Percentiles rank a stretch among this genome's conserved stretches.
These are phyloP conservation scores for Multifurca ochricompacta DNA, from an alignment of 768 basidiomycete genomes.

Conservation along the genomic window DNA sequence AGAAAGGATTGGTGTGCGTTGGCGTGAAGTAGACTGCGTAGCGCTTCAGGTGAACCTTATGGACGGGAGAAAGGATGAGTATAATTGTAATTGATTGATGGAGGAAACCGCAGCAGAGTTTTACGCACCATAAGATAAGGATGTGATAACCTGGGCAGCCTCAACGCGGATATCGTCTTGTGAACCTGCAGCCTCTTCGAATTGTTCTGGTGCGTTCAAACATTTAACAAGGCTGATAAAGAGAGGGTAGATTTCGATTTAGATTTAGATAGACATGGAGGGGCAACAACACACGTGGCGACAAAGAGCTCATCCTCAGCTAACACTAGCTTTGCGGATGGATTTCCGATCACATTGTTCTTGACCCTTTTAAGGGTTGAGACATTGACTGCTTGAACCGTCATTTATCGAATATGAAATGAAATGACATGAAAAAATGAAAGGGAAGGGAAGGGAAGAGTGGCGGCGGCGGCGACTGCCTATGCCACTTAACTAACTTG, in stretches of 20 bases:
- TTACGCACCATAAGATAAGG: slow-evolving; percentile 57
- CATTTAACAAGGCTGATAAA: slow-evolving; percentile 52
- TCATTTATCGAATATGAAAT: slow-evolving; percentile 21
- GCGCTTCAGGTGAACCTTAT: slow-evolving; percentile 53
- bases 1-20: slow-evolving; percentile 56
- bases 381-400: slow-evolving; percentile 25
- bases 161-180: slow-evolving; percentile 55
- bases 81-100: not conserved
- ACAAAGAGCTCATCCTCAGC: slow-evolving; percentile 52
- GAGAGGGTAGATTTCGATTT: not conserved
- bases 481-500: no score
- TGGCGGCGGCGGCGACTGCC: no score
- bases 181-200: slow-evolving; percentile 29
- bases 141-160: slow-evolving; percentile 68
- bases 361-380: slow-evolving; percentile 57
- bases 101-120: not conserved
- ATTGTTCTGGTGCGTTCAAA: slow-evolving; percentile 37
- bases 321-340: slow-evolving; percentile 55
- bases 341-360: slow-evolving; percentile 75
- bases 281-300: slow-evolving; percentile 36
- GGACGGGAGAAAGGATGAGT: not conserved
- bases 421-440: not conserved
- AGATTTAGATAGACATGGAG: not conserved
- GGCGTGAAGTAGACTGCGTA: slow-evolving; percentile 47
- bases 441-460: not conserved